A percentile compares a stretch with the other conserved stretches of the same genome.
Conservation (phyloP, 768 basidiomycete genomes). For the Cyclocybe cylindracea region DNA sequence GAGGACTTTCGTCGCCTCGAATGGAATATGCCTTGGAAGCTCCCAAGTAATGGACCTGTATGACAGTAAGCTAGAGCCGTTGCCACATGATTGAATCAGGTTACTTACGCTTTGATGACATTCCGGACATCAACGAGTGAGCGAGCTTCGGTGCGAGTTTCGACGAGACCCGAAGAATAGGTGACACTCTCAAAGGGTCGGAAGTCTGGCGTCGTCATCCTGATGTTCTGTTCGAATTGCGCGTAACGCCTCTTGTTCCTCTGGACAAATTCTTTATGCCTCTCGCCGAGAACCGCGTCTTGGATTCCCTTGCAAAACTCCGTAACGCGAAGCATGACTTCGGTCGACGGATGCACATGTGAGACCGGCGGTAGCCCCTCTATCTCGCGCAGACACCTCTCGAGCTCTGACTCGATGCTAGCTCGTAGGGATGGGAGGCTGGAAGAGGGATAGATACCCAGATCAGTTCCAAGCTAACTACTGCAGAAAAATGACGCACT, state of each 20-base stretch:
- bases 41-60: constrained; percentile 38
- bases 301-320: constrained; percentile 40
- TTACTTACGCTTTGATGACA: constrained; percentile 27
- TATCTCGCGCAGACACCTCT: constrained; percentile 31
- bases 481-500: constrained; percentile 36
- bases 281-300: constrained; percentile 25
- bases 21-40: constrained; percentile 34
- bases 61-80: not conserved
- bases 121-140: constrained; percentile 24
- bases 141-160: constrained; percentile 6
- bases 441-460: not conserved
- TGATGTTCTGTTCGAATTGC: constrained; percentile 29
- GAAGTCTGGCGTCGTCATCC: constrained; percentile 34
- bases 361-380: constrained; percentile 39
- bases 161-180: not conserved
- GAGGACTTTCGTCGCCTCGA: constrained; percentile 30
- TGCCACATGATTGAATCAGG: not conserved
- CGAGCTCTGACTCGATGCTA: constrained; percentile 42
- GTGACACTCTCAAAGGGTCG: constrained; percentile 20
- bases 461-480: not conserved
- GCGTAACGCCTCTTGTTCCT: constrained; percentile 27
- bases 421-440: constrained; percentile 50
- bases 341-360: constrained; percentile 40
- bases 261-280: constrained; percentile 28
- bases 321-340: constrained; percentile 44